phyloP scores from a whole-genome alignment of 768 basidiomycete genomes.

The Phanerochaete sordida region DNA sequence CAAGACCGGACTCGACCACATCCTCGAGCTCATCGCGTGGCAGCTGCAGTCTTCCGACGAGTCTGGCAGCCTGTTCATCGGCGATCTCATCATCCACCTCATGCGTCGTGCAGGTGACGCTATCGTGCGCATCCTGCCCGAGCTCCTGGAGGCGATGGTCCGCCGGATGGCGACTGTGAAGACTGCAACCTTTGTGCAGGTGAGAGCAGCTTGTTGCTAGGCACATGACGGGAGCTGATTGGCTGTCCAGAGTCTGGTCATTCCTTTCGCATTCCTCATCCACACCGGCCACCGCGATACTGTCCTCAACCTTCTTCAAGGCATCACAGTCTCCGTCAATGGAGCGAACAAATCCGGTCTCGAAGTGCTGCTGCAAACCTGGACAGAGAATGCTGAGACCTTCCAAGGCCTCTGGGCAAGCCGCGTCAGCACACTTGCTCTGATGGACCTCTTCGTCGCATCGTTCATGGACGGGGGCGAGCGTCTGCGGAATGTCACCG shows the following conservation, averaged over 20 bases:
- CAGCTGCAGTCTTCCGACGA: conserved; percentile 81
- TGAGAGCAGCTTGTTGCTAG: conserved; percentile 28
- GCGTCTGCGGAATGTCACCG: conserved; percentile 39
- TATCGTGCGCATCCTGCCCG: conserved; percentile 81
- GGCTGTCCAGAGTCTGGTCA: conserved; percentile 65
- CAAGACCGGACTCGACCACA: conserved; percentile 70
- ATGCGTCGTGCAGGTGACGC: conserved; percentile 78
- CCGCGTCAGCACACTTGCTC: conserved; percentile 78
- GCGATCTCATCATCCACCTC: conserved; percentile 92
- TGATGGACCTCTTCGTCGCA: conserved; percentile 69
- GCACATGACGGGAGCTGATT: neutral
- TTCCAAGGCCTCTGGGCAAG: conserved; percentile 96
- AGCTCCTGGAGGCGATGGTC: conserved; percentile 82
- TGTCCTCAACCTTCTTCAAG: conserved; percentile 74
- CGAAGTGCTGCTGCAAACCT: conserved; percentile 86
- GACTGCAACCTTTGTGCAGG: conserved; percentile 91
- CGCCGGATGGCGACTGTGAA: conserved; percentile 77
- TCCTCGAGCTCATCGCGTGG: conserved; percentile 73
- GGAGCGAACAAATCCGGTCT: conserved; percentile 54
- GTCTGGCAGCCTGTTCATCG: conserved; percentile 88
- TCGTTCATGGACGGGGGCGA: conserved; percentile 63
- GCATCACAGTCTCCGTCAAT: conserved; percentile 43
- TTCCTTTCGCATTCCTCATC: conserved; percentile 93
- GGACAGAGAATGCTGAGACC: conserved; percentile 93
- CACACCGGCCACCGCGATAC: conserved; percentile 75